phyloP scores from a whole-genome alignment of 345 rosid species.

The Lepidium sativum region DNA sequence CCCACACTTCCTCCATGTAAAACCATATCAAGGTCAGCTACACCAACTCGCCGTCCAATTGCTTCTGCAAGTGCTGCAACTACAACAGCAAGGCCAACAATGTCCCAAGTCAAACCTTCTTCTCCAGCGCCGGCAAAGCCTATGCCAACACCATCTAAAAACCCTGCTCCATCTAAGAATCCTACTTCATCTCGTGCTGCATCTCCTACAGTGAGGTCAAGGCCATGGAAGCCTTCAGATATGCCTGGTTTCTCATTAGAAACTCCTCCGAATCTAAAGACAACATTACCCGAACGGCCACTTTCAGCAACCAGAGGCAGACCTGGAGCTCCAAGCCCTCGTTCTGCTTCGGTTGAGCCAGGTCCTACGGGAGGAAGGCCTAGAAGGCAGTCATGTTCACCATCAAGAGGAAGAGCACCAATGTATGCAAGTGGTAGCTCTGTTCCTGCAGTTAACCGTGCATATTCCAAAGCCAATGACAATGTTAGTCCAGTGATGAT shows the following conservation, averaged over 20 bases:
- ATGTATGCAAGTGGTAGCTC: constrained; percentile 77
- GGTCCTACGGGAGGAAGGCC: constrained; percentile 53
- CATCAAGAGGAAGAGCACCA: constrained; percentile 75
- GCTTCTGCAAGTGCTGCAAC: constrained; percentile 40
- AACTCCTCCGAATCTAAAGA: constrained; percentile 94
- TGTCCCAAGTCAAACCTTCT: constrained; percentile 45
- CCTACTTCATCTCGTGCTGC: constrained; percentile 57
- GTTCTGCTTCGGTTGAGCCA: constrained; percentile 85
- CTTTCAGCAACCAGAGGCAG: constrained; percentile 92
- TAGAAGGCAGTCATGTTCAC: constrained; percentile 91
- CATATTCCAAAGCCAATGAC: constrained; percentile 54
- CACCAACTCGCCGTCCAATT: constrained; percentile 81
- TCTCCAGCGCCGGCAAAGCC: constrained; percentile 40
- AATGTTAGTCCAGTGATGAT: constrained; percentile 75
- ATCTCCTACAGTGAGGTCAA: constrained; percentile 70
- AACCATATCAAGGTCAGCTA: constrained; percentile 64
- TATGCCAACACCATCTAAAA: constrained; percentile 36
- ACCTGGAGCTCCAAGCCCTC: constrained; percentile 86
- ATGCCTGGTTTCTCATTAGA: constrained; percentile 96
- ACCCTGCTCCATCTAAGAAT: constrained; percentile 41
- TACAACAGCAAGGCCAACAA: constrained; percentile 23
- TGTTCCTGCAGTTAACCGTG: constrained; percentile 78
- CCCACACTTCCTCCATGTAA: constrained; percentile 62
- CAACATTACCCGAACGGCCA: constrained; percentile 79
- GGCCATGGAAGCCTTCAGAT: constrained; percentile 98